Evolutionary conservation across 2,329 filamentous ascomycete genomes (phyloP), one percentile per base, ranked within the genome.

Genomic region (Gyromitra esculenta): DNA sequence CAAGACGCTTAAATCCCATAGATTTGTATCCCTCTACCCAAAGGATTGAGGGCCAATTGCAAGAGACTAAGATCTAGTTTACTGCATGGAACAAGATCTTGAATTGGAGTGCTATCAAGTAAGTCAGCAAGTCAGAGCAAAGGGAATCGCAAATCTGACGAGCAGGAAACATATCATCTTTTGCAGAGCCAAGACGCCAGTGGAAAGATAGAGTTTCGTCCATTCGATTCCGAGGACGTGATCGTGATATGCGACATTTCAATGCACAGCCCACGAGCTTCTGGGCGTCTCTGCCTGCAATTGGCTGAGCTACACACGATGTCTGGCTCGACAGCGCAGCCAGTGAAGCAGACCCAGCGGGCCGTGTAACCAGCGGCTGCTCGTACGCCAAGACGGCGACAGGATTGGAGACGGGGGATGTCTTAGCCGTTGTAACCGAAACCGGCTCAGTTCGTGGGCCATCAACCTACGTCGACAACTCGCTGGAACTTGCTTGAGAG

Each of bases 211-310:
- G 7, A 9, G 37, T 21, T 41, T 45, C 59, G n/a, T 43, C 11
- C 35, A 66, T 56, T 56, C 64, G 64, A 67, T 56, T 67, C 15
- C 48, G 37, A 66, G 48, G 52, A 43, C 50, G 37, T 67, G 37
- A 57, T 45, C 64, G 52, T 37, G 50, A 45, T 48, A 25, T 67
- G 64, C 64, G 43, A 52, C 48, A 18, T 52, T n/a, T 21, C 35
- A 41, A 67, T 41, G 50, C 43, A 66, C 52, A 59, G 25, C 60
- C 60, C 37, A 18, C 59, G 25, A 43, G n/a, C 15, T 8, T 18
- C 31, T 25, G 15, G 15, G 9, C 4, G 25, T 15, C 9, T 11
- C 31, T 9, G 9, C 4, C 13, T 15, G 35, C 31, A 5, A 67
- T 59, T 59, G 52, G 39, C 8, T 35, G 8, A 7, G 52, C 15